A percentile compares a stretch with the other conserved stretches of the same genome.
Evolutionary conservation across 2,329 filamentous ascomycete species (phyloP).

Genomic region (Fusarium sp.): DNA sequence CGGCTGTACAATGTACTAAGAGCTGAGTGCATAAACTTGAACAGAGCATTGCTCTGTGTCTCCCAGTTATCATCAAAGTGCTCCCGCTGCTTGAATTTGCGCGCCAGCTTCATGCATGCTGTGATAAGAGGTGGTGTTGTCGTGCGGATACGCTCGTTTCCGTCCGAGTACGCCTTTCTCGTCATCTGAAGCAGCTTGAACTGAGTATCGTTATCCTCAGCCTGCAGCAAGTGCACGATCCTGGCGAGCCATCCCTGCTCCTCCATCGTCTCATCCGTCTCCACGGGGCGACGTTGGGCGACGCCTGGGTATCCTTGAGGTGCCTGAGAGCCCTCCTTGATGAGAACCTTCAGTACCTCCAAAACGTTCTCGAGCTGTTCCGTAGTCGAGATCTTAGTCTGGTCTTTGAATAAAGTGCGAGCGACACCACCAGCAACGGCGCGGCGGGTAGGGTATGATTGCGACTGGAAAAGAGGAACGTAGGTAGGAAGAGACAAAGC

Average conservation of each 20-base stretch:
- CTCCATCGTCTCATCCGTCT: conserved; percentile 97
- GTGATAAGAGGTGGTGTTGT: conserved; percentile 95
- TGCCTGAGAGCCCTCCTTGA: conserved; percentile 89
- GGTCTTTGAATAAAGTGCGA: conserved; percentile 82
- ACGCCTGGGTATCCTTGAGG: conserved; percentile 87
- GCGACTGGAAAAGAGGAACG: conserved; percentile 87
- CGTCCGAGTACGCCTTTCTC: conserved; percentile 87
- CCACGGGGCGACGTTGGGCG: conserved; percentile 77
- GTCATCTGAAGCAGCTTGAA: conserved; percentile 92
- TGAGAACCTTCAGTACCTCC: conserved; percentile 88
- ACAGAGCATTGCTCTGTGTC: conserved; percentile 77
- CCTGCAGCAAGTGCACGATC: conserved; percentile 87
- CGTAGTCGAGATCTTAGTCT: conserved; percentile 80
- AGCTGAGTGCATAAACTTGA: conserved; percentile 94
- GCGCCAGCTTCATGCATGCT: conserved; percentile 87
- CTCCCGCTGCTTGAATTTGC: conserved; percentile 88
- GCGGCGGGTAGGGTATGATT: conserved; percentile 91
- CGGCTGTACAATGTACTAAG: conserved; percentile 89
- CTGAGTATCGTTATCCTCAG: conserved; percentile 89
- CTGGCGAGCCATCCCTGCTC: conserved; percentile 97
- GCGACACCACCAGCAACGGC: conserved; percentile 92
- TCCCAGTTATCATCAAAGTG: conserved; percentile 78
- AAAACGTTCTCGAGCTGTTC: conserved; percentile 89
- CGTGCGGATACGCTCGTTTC: conserved; percentile 94
- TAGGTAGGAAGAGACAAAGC: conserved; percentile 92